Percentiles rank a stretch among this genome's conserved stretches.
phyloP scores from a whole-genome alignment of 1,284 basidiomycete genomes.

The Cryptococcus amylolentus region DNA sequence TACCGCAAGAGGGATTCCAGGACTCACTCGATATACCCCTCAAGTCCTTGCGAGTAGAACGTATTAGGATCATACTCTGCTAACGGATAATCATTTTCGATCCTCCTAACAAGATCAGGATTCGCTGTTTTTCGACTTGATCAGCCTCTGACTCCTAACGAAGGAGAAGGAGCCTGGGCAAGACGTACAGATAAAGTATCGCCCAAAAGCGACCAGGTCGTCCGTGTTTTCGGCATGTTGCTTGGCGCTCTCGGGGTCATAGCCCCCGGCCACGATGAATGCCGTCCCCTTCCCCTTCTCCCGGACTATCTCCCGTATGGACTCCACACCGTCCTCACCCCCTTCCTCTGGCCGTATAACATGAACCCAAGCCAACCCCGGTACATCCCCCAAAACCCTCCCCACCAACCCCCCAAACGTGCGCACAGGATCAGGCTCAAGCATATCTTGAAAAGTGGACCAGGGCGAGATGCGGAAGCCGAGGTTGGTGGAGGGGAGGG shows the following conservation, averaged over 20 bases:
- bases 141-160: too few relatives aligned
- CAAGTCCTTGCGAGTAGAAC: too few relatives aligned
- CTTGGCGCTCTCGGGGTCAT: slow-evolving; percentile 30
- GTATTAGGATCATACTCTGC: too few relatives aligned
- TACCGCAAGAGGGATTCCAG: too few relatives aligned
- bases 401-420: slow-evolving; percentile 10
- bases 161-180: background rate
- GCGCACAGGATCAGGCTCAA: too few relatives aligned
- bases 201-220: slow-evolving; percentile 54
- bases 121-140: too few relatives aligned
- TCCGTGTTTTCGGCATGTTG: slow-evolving; percentile 39
- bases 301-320: slow-evolving; percentile 13
- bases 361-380: slow-evolving; percentile 60
- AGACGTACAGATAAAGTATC: slow-evolving; percentile 49
- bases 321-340: slow-evolving; percentile 10
- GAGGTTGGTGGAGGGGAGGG: too few relatives aligned
- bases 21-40: too few relatives aligned
- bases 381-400: slow-evolving; percentile 46
- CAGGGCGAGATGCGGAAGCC: too few relatives aligned
- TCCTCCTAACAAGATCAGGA: too few relatives aligned
- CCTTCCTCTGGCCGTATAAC: slow-evolving; percentile 53
- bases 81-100: too few relatives aligned
- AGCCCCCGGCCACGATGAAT: slow-evolving; percentile 57
- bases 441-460: too few relatives aligned
- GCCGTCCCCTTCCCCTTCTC: slow-evolving; percentile 10